Base-by-base conservation (phyloP, 345 rosid species). In the Linum lewisii region DNA sequence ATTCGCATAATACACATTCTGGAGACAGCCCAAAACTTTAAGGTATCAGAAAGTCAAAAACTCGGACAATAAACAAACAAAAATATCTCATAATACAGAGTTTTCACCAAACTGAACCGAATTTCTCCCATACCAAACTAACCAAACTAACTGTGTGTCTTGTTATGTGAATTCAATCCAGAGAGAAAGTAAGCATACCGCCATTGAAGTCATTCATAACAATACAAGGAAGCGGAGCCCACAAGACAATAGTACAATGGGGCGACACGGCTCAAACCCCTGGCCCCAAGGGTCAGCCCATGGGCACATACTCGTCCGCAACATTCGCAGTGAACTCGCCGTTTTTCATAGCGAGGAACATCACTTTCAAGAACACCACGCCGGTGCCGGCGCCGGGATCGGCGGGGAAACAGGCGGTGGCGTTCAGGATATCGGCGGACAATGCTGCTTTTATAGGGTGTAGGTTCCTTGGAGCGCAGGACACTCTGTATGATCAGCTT, bases 251-350 rank as follows among this genome's bases (percentile, higher is more conserved):
- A 11, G 86, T 93, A 55, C 81, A 93, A 73, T 89, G 97, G 97
- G 95, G 95, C 58, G 99, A 93, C 81, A 93, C 90, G 0, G 99
- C 99, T 60, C 83, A 88, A 67, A 89, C 84, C 18, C 87, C 72
- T 1, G 99, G 89, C 6, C 58, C 85, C 3, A 79, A 13, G 62
- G 95, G 99, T 13, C 76, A 65, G 15, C 97, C 85, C 3, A 47
- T 87, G 71, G 99, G 99, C 7, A 89, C 95, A 2, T 85, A 57
- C 69, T 59, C 25, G 54, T 93, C 99, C n/a, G 99, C 99, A 45
- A 86, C 99, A 24, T 93, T 93, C 61, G 90, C 90, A 5, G 95
- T 93, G 13, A 89, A 89, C 58, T 76, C 99, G 7, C 88, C 84
- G 45, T 93, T 77, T 73, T 93, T 93, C 59, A 80, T 93, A 0